These are phyloP conservation scores for Euphorbia pulcherrima DNA, from an alignment of 345 rosid genomes.

Conservation along the genomic window DNA sequence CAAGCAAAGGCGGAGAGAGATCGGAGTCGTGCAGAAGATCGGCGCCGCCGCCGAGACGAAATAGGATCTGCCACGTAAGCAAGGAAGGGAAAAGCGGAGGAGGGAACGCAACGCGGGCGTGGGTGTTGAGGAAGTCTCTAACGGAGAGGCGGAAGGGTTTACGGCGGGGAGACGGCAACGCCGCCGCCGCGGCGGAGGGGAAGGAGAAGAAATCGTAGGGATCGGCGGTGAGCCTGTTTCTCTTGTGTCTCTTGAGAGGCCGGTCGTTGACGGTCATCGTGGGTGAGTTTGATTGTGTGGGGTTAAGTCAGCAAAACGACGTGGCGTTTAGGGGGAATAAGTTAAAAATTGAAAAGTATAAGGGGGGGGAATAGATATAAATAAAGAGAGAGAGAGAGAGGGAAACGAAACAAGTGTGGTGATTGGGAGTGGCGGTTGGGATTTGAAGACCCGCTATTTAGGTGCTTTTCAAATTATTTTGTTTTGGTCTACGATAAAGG, in stretches of 20 bases:
- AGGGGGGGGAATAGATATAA: background rate
- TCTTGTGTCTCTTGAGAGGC: conserved; percentile 47
- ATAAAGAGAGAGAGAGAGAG: background rate
- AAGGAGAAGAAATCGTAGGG: conserved; percentile 45
- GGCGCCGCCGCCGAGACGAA: conserved; percentile 32
- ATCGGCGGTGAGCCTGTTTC: conserved; percentile 51
- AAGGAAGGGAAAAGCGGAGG: conserved; percentile 50
- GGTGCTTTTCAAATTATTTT: too few relatives aligned
- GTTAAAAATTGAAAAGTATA: background rate
- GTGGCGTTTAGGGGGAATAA: background rate
- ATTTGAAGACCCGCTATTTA: background rate
- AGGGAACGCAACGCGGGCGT: conserved; percentile 47
- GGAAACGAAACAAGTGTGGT: background rate
- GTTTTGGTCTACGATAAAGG: too few relatives aligned
- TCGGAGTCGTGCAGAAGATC: conserved; percentile 38
- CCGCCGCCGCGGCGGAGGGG: conserved; percentile 18
- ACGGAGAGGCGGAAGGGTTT: conserved; percentile 47
- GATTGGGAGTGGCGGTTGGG: background rate
- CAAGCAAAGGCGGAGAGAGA: conserved; percentile 33
- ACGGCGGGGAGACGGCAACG: conserved; percentile 23
- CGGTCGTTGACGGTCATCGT: conserved; percentile 29
- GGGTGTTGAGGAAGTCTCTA: conserved; percentile 37
- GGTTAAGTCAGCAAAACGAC: background rate
- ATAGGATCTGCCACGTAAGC: conserved; percentile 56
- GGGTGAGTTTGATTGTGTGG: background rate